Conservation (phyloP, 2,329 filamentous ascomycete species). For the Sphaerostilbella broomeana region DNA sequence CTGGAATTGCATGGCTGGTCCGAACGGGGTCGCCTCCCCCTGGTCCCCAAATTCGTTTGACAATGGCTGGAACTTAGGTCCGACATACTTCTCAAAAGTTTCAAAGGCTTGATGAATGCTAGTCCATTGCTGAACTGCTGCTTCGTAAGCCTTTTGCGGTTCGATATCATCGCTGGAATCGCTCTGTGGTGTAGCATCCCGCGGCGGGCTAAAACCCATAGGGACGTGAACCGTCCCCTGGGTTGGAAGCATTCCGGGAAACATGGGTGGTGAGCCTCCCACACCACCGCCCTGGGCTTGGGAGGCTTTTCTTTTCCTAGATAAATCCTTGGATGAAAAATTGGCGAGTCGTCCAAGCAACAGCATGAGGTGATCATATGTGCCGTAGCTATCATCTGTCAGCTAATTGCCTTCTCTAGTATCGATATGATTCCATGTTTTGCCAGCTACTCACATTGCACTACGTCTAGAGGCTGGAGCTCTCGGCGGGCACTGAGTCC, state of each 20-base stretch:
- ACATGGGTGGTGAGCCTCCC: slow-evolving; percentile 37
- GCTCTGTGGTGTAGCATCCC: slow-evolving; percentile 10
- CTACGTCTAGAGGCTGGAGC: slow-evolving; percentile 70
- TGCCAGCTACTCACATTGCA: too few relatives aligned
- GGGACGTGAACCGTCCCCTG: slow-evolving; percentile 44
- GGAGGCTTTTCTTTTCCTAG: slow-evolving; percentile 64
- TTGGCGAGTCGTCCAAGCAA: slow-evolving; percentile 72
- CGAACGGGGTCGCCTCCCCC: slow-evolving; percentile 64
- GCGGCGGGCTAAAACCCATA: slow-evolving; percentile 45
- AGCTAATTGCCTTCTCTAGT: slow-evolving; percentile 17
- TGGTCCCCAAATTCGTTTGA: slow-evolving; percentile 57
- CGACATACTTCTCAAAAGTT: slow-evolving; percentile 58
- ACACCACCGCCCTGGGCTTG: slow-evolving; percentile 25
- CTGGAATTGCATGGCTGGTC: slow-evolving; percentile 71
- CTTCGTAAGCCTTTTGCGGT: slow-evolving; percentile 55
- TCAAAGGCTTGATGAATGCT: slow-evolving; percentile 66
- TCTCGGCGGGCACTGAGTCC: slow-evolving; percentile 83
- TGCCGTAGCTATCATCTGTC: slow-evolving; percentile 61
- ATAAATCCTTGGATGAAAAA: slow-evolving; percentile 71
- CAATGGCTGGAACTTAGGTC: slow-evolving; percentile 69
- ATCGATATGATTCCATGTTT: too few relatives aligned
- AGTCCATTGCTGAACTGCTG: slow-evolving; percentile 74
- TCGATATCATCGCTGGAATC: slow-evolving; percentile 47
- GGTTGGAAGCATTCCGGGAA: slow-evolving; percentile 51
- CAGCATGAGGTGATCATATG: slow-evolving; percentile 80